phyloP scores from a whole-genome alignment of 2,329 filamentous ascomycete genomes.

The Monosporascus ibericus region DNA sequence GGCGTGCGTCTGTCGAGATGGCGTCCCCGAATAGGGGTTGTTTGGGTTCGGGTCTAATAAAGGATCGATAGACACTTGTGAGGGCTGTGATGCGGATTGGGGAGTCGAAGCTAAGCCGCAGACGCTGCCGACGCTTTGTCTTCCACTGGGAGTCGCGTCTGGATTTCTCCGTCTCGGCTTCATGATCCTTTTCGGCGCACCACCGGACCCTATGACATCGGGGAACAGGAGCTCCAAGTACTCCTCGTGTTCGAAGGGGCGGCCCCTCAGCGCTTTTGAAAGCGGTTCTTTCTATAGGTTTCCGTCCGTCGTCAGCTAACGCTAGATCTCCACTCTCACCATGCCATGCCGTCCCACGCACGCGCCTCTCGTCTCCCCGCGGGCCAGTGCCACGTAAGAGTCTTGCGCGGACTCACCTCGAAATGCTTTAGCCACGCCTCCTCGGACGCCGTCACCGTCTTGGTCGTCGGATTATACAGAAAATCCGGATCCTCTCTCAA shows the following conservation, averaged over 20 bases:
- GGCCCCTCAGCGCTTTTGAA: constrained; percentile 49
- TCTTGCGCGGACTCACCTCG: constrained; percentile 36
- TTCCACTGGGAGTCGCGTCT: constrained; percentile 39
- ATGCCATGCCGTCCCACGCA: too few relatives aligned
- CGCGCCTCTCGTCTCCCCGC: too few relatives aligned
- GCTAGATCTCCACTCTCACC: background rate
- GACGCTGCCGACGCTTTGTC: constrained; percentile 22
- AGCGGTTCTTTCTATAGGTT: constrained; percentile 48
- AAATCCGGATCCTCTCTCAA: constrained; percentile 53
- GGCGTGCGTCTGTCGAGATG: constrained; percentile 14
- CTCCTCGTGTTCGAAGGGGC: constrained; percentile 55
- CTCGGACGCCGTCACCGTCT: constrained; percentile 49
- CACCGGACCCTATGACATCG: constrained; percentile 53
- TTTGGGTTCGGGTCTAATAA: constrained; percentile 17
- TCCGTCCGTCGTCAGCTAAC: background rate
- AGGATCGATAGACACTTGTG: constrained; percentile 12
- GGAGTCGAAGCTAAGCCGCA: constrained; percentile 17
- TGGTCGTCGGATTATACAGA: constrained; percentile 43
- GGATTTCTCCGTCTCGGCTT: constrained; percentile 45
- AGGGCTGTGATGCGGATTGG: constrained; percentile 9
- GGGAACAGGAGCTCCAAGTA: constrained; percentile 56
- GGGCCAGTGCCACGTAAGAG: too few relatives aligned
- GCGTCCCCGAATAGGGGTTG: constrained; percentile 13
- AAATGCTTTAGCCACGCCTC: constrained; percentile 53
- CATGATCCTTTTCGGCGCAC: constrained; percentile 53